Evolutionary conservation across 441 rosid species (phyloP).

Genomic region (Lagerstroemia fauriei): DNA sequence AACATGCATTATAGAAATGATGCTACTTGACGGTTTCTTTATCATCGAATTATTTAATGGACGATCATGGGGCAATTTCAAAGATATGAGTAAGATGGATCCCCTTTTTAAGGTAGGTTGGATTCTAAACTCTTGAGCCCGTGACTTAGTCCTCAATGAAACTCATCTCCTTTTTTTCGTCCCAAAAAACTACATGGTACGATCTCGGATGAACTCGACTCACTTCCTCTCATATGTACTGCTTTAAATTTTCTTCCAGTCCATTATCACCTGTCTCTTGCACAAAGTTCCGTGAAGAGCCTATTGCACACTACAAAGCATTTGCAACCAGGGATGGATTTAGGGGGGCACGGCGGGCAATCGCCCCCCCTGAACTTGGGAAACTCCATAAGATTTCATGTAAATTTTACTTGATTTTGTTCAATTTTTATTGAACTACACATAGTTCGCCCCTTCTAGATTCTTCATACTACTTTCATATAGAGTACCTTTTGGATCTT

Average conservation of each 20-base stretch:
- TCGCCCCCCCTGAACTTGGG: no score
- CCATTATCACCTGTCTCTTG: background rate
- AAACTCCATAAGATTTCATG: no score
- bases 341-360: no score
- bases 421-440: background rate
- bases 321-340: background rate
- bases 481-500: constrained; percentile 11
- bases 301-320: background rate
- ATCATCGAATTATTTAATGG: constrained; percentile 8
- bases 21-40: constrained; percentile 9
- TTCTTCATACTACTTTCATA: no score
- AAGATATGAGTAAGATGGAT: background rate
- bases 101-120: constrained; percentile 3
- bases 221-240: background rate
- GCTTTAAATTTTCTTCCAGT: background rate
- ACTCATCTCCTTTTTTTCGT: constrained; percentile 35
- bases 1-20: constrained; percentile 25
- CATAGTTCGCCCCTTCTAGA: no score
- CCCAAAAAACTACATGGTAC: background rate
- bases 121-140: background rate
- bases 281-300: no score
- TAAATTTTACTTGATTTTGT: no score
- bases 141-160: constrained; percentile 25
- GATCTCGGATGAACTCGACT: background rate
- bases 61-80: background rate